A percentile compares a stretch with the other conserved stretches of the same genome.
These are phyloP conservation scores for Serendipita sp. DNA, from an alignment of 1,284 basidiomycete genomes.

Conservation along the genomic window DNA sequence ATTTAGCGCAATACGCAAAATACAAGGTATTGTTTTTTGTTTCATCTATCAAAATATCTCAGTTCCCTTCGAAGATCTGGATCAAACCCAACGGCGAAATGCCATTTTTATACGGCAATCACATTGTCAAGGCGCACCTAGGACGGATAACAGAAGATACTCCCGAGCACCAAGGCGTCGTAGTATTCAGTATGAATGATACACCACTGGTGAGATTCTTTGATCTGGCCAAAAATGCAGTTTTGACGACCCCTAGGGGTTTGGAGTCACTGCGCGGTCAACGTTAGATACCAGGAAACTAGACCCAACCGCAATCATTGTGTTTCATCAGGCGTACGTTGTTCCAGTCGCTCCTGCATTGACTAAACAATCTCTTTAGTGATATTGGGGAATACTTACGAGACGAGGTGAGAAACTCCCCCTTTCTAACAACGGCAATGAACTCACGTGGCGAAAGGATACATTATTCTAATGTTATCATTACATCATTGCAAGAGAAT, in stretches of 20 bases:
- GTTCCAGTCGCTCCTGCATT: slow-evolving; percentile 1
- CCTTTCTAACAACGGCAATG: background rate
- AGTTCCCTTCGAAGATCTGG: slow-evolving; percentile 59
- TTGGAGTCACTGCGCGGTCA: slow-evolving; percentile 92
- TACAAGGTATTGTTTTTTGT: slow-evolving; percentile 60
- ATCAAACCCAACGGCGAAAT: slow-evolving; percentile 99
- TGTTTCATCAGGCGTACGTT: slow-evolving; percentile 95
- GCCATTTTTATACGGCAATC: slow-evolving; percentile 98
- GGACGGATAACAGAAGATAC: slow-evolving; percentile 99
- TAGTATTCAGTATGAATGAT: slow-evolving; percentile 92
- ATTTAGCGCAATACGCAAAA: slow-evolving; percentile 92
- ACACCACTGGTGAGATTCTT: slow-evolving; percentile 60
- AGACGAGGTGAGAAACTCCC: slow-evolving; percentile 54
- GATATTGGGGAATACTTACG: slow-evolving; percentile 93
- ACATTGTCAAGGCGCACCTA: slow-evolving; percentile 95
- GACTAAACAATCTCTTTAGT: slow-evolving; percentile 27
- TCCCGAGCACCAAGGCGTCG: slow-evolving; percentile 96
- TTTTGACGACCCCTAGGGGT: slow-evolving; percentile 48
- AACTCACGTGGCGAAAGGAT: slow-evolving; percentile 31
- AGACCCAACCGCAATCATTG: slow-evolving; percentile 95
- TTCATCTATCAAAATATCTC: background rate
- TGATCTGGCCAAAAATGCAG: background rate
- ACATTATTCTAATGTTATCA: slow-evolving; percentile 42
- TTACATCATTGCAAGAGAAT: background rate
- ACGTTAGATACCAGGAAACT: slow-evolving; percentile 94